A percentile compares a stretch with the other conserved stretches of the same genome.
Evolutionary conservation across 306 rosid genomes (phyloP).

Genomic region (Styphnolobium japonicum): DNA sequence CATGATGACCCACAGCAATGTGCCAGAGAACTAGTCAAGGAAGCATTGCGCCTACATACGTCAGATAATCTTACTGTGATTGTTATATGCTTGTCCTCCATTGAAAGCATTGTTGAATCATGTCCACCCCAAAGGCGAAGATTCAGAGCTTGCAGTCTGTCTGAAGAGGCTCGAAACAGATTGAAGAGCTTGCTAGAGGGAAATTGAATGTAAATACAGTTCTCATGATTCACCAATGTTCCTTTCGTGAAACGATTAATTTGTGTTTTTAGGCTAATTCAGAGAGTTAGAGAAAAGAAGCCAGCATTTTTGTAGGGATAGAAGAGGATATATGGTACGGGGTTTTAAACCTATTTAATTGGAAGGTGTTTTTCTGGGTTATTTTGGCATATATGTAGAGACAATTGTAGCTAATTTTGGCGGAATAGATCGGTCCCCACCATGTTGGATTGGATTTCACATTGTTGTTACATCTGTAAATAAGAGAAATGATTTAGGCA

Average conservation of each 20-base stretch:
- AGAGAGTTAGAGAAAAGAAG: slow-evolving; percentile 46
- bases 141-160: slow-evolving; percentile 47
- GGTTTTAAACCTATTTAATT: slow-evolving; percentile 13
- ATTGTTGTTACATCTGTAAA: neutral
- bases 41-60: slow-evolving; percentile 69
- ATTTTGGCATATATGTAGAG: neutral
- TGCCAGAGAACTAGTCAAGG: slow-evolving; percentile 70
- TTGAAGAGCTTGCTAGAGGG: slow-evolving; percentile 63
- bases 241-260: slow-evolving; percentile 13
- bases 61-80: slow-evolving; percentile 42
- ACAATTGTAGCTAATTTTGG: slow-evolving; percentile 17
- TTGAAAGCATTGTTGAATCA: slow-evolving; percentile 31
- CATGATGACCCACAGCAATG: slow-evolving; percentile 71
- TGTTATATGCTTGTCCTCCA: slow-evolving; percentile 38
- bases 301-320: slow-evolving; percentile 59
- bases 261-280: slow-evolving; percentile 54
- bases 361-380: slow-evolving; percentile 15
- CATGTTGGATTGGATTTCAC: neutral
- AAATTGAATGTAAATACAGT: slow-evolving; percentile 43
- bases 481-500: slow-evolving; percentile 10
- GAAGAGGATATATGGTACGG: slow-evolving; percentile 10
- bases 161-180: slow-evolving; percentile 56
- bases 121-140: slow-evolving; percentile 48
- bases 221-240: slow-evolving; percentile 14
- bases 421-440: neutral